Percentiles rank a stretch among this genome's conserved stretches.
phyloP scores from a whole-genome alignment of 2,329 filamentous ascomycete genomes.

The Juglanconis sp. region DNA sequence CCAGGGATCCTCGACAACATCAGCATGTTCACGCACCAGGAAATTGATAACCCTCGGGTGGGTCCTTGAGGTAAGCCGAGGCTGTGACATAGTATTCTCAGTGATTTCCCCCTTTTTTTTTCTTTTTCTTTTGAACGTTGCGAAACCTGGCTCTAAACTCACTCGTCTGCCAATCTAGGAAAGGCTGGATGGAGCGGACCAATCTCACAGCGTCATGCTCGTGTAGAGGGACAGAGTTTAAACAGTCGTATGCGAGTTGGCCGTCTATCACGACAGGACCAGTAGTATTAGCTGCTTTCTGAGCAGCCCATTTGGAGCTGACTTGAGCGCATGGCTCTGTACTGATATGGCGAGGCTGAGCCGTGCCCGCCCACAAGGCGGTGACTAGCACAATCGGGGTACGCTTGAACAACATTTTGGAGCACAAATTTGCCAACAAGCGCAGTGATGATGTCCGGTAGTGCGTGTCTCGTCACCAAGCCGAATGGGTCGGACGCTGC shows the following conservation, averaged over 20 bases:
- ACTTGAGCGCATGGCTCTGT: slow-evolving; percentile 8
- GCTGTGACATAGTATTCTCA: neutral
- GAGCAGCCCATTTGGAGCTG: slow-evolving; percentile 5
- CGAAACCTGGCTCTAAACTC: neutral
- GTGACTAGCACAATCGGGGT: neutral
- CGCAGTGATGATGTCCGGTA: neutral
- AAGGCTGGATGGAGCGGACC: slow-evolving; percentile 4
- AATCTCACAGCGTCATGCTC: slow-evolving; percentile 6
- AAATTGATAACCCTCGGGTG: slow-evolving; percentile 3
- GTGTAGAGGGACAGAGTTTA: slow-evolving; percentile 10
- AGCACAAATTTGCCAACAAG: too few species aligned
- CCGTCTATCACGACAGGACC: slow-evolving; percentile 3
- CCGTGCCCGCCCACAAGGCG: neutral
- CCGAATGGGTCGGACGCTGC: neutral
- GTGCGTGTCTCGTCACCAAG: neutral
- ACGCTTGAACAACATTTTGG: neutral
- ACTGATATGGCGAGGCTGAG: neutral
- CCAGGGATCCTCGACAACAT: neutral
- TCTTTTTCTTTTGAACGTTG: neutral
- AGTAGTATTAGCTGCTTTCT: slow-evolving; percentile 5
- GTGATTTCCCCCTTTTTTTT: neutral
- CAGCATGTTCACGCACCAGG: neutral
- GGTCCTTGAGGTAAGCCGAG: slow-evolving; percentile 1
- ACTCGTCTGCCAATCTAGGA: slow-evolving; percentile 8
- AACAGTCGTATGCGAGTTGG: slow-evolving; percentile 11